Evolutionary conservation across 331 rosid species (phyloP), one percentile per base, ranked within the genome.

Genomic region (Malus hybrid): DNA sequence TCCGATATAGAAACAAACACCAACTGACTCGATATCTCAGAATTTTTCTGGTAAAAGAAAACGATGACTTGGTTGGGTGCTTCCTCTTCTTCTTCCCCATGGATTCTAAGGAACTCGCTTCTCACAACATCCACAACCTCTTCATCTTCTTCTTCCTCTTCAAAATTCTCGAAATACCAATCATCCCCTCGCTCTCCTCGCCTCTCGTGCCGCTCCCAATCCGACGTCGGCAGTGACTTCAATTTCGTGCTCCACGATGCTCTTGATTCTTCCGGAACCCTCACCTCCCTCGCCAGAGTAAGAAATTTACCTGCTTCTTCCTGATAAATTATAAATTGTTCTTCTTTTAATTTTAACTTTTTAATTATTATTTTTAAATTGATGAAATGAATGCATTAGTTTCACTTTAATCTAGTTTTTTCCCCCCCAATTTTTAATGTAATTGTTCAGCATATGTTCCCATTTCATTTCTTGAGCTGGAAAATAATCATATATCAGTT

Each of bases 201-300:
- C 28, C 32, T 84, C 1, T 10, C 70, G 6, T 86, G 95, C 71
- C 72, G 71, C 26, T 81, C 84, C 53, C 34, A 39, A 24, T 73
- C 69, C 63, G 50, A 44, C 68, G 71, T 67, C 5, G 68, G 68
- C 71, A 75, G 66, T 46, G 84, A 88, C 83, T 82, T 82, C 74
- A 84, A 88, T 1, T 84, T 92, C 72, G 85, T 83, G 32, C 86
- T 92, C 55, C 97, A 87, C 77, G 93, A 92, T 67, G 90, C 96
- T 70, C 86, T 94, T 53, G 89, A 90, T 73, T 89, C 96, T 71
- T 87, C 92, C 74, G 97, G 97, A 82, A 87, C 86, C 73, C 82
- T 80, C 70, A 85, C 97, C 63, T 77, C 86, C 34, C 86, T 82
- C 68, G 96, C 99, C 66, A 89, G 92, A 85, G 99, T 73, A 36